phyloP scores from a whole-genome alignment of 306 rosid genomes.

The apple (Malus domestica) region ASM211411v1 NC_041794.1:2300001-2300500 shows the following conservation, averaged over 20 bases:
- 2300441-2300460: too few species aligned
- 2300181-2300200: conserved; percentile 28
- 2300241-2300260: conserved; percentile 24
- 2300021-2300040: neutral
- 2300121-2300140: conserved; percentile 22
- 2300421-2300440: too few species aligned
- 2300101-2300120: neutral
- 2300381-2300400: too few species aligned
- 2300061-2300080: conserved; percentile 24
- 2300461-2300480: too few species aligned
- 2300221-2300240: conserved; percentile 12
- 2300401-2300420: too few species aligned
- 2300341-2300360: too few species aligned
- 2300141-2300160: neutral
- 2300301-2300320: neutral
- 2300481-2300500: too few species aligned
- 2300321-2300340: neutral
- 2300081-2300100: conserved; percentile 53
- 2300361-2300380: too few species aligned
- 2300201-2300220: conserved; percentile 36
- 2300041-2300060: neutral
- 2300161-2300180: conserved; percentile 9
- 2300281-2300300: neutral
- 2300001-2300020: conserved; percentile 29
- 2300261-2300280: neutral